A percentile compares a stretch with the other conserved stretches of the same genome.
phyloP scores from a whole-genome alignment of 305 asterid genomes.

The Nicotiana rustica region DNA sequence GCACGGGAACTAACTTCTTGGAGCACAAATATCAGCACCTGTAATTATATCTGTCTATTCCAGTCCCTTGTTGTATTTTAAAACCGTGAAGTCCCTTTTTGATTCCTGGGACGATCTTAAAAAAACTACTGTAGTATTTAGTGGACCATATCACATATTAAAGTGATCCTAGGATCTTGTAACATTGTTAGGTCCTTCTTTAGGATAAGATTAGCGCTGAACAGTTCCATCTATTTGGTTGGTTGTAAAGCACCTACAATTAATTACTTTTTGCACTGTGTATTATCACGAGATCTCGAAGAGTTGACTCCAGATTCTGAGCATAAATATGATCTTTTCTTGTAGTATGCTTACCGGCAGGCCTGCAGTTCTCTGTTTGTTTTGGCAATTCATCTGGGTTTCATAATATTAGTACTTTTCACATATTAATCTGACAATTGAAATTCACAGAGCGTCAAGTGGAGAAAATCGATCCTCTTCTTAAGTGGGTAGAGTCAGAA shows the following conservation, averaged over 20 bases:
- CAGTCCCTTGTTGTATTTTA: background rate
- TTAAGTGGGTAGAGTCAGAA: conserved; percentile 85
- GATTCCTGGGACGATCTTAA: background rate
- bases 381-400: background rate
- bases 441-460: conserved; percentile 73
- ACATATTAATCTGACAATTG: background rate
- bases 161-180: background rate
- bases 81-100: background rate
- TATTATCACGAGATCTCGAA: background rate
- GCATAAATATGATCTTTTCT: background rate
- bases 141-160: conserved; percentile 9
- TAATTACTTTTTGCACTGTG: background rate
- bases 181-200: background rate
- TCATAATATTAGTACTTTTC: background rate
- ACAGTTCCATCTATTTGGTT: background rate
- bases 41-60: background rate
- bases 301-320: background rate
- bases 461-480: conserved; percentile 77
- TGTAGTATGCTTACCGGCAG: conserved; percentile 1
- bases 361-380: conserved; percentile 14
- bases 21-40: background rate
- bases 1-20: background rate
- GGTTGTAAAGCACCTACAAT: background rate
- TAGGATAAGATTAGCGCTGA: background rate
- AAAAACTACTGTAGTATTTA: background rate